A percentile compares a stretch with the other conserved stretches of the same genome.
phyloP scores from a whole-genome alignment of 2,329 filamentous ascomycete genomes.

The Fusarium azukiicola region DNA sequence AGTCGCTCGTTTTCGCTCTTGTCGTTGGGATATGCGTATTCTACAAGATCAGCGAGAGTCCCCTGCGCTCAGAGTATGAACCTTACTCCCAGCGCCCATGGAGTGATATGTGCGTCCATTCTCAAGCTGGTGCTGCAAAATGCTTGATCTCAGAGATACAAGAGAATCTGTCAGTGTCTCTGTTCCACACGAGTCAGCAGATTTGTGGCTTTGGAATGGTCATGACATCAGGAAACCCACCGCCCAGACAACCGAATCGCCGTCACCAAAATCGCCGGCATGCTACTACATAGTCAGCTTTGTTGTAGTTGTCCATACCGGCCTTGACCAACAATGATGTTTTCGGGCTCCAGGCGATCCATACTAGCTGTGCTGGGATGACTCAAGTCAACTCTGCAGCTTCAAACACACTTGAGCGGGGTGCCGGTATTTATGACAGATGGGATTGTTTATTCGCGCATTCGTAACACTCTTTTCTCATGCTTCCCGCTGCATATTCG shows the following conservation, averaged over 20 bases:
- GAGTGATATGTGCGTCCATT: slow-evolving; percentile 30
- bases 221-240: neutral
- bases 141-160: slow-evolving; percentile 26
- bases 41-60: neutral
- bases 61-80: neutral
- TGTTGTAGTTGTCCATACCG: too few species aligned
- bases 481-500: neutral
- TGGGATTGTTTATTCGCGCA: neutral
- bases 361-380: neutral
- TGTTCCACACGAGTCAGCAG: neutral
- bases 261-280: neutral
- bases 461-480: neutral
- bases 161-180: slow-evolving; percentile 26
- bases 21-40: slow-evolving; percentile 27
- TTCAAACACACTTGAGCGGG: neutral
- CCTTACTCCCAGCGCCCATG: slow-evolving; percentile 27
- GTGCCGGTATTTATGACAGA: neutral
- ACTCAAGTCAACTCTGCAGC: neutral
- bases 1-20: slow-evolving; percentile 27
- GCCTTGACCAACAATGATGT: neutral
- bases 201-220: neutral
- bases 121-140: slow-evolving; percentile 16
- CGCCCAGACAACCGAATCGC: neutral
- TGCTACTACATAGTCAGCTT: neutral
- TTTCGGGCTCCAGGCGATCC: neutral